Evolutionary conservation across 108 stramenopile genomes (phyloP), one percentile per base, ranked within the genome.

Genomic region (Nitzschia inconspicua): DNA sequence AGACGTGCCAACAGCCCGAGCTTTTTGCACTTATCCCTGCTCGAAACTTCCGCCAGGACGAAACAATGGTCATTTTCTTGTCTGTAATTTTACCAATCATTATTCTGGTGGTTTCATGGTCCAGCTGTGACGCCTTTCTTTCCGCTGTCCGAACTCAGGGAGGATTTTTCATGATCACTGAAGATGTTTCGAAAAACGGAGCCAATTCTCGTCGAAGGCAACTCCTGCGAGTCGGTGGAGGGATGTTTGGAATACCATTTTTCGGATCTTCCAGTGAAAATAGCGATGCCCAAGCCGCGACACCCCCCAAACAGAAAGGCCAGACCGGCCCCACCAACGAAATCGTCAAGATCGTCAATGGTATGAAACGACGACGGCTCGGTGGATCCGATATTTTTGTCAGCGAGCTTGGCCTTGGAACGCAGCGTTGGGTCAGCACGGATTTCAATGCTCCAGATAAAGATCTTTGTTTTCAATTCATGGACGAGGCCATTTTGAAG

Each of bases 371-470:
- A 19, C 75, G 87, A 24, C 64, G 91, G 1, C 64, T 92, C 14
- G 91, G 91, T 36, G 82, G 82, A 28, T 81, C 82, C 3, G 91
- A 92, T 52, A 88, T 92, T 62, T 39, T 88, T 3, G 91, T 92
- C 13, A 78, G 76, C 24, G 91, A 88, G 57, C 60, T 88, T 1
- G 86, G 91, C 9, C 47, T 92, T 20, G 91, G 91, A 0, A 86
- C 91, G 3, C 86, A 88, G 52, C 83, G 86, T 20, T 92, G 86
- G 86, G 84, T 80, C 2, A 83, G 82, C 5, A 42, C 68, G 1
- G 88, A 93, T 70, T 89, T 76, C 59, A 93, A 93, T 55, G 91
- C 88, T 0, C 91, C 91, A 10, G 47, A 75, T 37, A 68, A 83
- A 59, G 75, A 87, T 0, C 56, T 67, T 23, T 83, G 85, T 37